Percentiles rank a stretch among this genome's conserved stretches.
phyloP scores from a whole-genome alignment of 306 rosid species.

The Citrullus mucosospermus region DNA sequence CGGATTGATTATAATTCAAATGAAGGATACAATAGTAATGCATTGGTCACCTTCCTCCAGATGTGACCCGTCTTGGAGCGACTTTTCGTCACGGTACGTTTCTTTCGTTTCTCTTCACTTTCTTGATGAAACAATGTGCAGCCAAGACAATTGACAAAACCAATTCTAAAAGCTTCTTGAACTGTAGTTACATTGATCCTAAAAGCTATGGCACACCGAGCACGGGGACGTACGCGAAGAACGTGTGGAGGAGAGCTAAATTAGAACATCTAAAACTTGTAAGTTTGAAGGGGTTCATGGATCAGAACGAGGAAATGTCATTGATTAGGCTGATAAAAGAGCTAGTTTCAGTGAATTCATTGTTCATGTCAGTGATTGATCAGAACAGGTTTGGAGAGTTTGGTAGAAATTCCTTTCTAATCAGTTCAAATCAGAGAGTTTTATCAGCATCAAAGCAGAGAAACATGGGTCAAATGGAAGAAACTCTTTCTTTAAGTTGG shows the following conservation, averaged over 20 bases:
- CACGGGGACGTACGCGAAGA: slow-evolving; percentile 13
- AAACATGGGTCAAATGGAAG: neutral
- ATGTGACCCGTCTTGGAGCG: slow-evolving; percentile 55
- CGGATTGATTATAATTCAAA: slow-evolving; percentile 39
- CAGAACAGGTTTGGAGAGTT: slow-evolving; percentile 17
- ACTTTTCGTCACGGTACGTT: slow-evolving; percentile 31
- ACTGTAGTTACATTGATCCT: slow-evolving; percentile 16
- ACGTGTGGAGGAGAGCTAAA: slow-evolving; percentile 13
- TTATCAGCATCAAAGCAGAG: neutral
- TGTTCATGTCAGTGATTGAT: slow-evolving; percentile 25
- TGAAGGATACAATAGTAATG: slow-evolving; percentile 26
- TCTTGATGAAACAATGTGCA: neutral
- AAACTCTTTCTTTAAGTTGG: neutral
- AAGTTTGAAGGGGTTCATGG: slow-evolving; percentile 34
- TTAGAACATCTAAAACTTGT: slow-evolving; percentile 30
- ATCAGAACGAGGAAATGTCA: slow-evolving; percentile 22
- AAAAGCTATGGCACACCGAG: slow-evolving; percentile 15
- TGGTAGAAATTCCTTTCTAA: neutral
- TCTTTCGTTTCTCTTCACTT: neutral
- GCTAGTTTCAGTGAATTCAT: neutral
- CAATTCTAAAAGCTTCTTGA: neutral
- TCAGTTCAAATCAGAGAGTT: neutral
- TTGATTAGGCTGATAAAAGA: slow-evolving; percentile 15
- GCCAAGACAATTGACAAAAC: neutral
- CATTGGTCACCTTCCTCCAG: slow-evolving; percentile 40